These are phyloP conservation scores for Fusarium concolor DNA, from an alignment of 2,329 filamentous ascomycete species.

Conservation along the genomic window DNA sequence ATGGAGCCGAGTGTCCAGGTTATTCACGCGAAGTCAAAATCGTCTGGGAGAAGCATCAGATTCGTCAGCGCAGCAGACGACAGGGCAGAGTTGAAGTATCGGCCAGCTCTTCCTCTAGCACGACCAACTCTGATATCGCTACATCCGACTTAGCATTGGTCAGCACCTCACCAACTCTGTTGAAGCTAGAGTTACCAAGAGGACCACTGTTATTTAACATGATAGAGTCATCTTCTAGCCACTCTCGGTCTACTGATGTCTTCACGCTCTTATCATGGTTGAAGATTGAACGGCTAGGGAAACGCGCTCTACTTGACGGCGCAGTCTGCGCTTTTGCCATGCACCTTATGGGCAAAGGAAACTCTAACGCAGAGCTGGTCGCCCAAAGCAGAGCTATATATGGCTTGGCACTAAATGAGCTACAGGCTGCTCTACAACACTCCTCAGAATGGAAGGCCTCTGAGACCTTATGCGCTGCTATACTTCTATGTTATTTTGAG, in stretches of 20 bases:
- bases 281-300: conserved; percentile 49
- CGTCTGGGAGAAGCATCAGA: conserved; percentile 54
- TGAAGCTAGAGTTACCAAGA: conserved; percentile 39
- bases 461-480: conserved; percentile 57
- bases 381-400: conserved; percentile 54
- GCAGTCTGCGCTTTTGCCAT: conserved; percentile 54
- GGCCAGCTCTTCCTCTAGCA: conserved; percentile 26
- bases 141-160: conserved; percentile 2
- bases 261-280: conserved; percentile 46
- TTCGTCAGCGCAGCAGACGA: conserved; percentile 48
- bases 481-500: conserved; percentile 56
- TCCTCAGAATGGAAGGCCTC: conserved; percentile 53
- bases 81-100: conserved; percentile 12
- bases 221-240: conserved; percentile 41
- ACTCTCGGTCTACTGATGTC: conserved; percentile 40
- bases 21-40: conserved; percentile 56
- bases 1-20: conserved; percentile 54
- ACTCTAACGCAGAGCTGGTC: conserved; percentile 46
- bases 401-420: conserved; percentile 50
- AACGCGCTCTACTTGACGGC: conserved; percentile 52
- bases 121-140: conserved; percentile 21
- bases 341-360: conserved; percentile 54
- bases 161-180: conserved; percentile 26
- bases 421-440: conserved; percentile 54
- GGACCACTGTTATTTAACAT: conserved; percentile 50